phyloP scores from a whole-genome alignment of 129 eudicot species.

The Flaveria brownii region DNA sequence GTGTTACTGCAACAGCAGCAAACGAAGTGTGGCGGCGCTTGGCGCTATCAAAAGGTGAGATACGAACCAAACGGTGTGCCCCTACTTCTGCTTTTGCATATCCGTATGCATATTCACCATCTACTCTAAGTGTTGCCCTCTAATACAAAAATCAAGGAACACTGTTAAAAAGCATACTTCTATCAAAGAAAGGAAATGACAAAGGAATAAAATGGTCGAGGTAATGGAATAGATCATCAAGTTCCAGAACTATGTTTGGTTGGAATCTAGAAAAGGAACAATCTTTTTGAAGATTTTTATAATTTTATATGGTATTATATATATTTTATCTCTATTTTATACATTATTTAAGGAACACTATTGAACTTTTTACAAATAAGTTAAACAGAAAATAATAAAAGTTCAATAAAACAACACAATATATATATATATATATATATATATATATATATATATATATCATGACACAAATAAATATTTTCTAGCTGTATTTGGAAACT shows the following conservation, averaged over 20 bases:
- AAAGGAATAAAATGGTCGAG: background rate
- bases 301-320: no score
- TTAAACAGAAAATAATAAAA: no score
- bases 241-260: no score
- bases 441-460: no score
- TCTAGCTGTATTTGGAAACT: no score
- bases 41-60: constrained; percentile 86
- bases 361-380: background rate
- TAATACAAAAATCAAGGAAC: constrained; percentile 22
- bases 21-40: constrained; percentile 92
- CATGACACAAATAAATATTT: no score
- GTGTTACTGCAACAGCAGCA: constrained; percentile 92
- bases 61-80: constrained; percentile 82
- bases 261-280: no score
- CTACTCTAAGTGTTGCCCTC: constrained; percentile 88
- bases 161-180: background rate
- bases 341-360: background rate
- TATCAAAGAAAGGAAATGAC: background rate
- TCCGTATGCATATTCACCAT: constrained; percentile 90
- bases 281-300: no score
- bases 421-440: no score
- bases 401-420: background rate
- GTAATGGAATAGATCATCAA: no score
- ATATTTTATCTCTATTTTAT: background rate
- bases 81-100: constrained; percentile 97